Conservation (phyloP, 176 grass and related monocot species). For the Thinopyrum elongatum region DNA sequence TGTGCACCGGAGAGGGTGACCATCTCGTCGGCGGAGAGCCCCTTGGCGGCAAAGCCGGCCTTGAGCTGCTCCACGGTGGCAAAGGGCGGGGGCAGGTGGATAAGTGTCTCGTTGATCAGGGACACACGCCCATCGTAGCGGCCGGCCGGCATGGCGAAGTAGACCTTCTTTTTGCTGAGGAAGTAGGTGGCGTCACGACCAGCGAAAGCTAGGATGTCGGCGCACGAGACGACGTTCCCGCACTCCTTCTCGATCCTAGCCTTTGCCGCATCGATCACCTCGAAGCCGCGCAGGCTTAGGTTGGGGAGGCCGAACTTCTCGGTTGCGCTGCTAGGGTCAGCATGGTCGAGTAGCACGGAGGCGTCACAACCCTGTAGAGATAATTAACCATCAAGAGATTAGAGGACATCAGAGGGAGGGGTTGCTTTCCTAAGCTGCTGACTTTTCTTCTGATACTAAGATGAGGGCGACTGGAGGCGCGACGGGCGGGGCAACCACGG, state of each 20-base stretch:
- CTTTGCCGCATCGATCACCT: constrained; percentile 43
- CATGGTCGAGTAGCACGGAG: constrained; percentile 44
- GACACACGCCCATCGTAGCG: constrained; percentile 42
- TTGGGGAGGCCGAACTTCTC: constrained; percentile 35
- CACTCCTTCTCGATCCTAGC: not conserved
- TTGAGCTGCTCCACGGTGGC: not conserved
- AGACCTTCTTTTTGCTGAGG: constrained; percentile 23
- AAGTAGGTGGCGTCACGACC: constrained; percentile 34
- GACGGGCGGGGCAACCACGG: too few relatives aligned
- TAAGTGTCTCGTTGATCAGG: not conserved
- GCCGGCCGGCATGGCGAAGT: constrained; percentile 35
- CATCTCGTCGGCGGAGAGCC: not conserved
- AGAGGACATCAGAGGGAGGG: too few relatives aligned
- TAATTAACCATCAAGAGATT: not conserved
- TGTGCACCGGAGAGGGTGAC: constrained; percentile 24
- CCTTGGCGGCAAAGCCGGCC: constrained; percentile 28
- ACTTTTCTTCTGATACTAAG: too few relatives aligned
- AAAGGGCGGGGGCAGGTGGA: constrained; percentile 28
- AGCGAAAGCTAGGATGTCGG: constrained; percentile 49
- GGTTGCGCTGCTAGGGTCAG: not conserved
- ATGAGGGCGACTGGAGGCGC: too few relatives aligned
- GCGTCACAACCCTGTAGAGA: constrained; percentile 42
- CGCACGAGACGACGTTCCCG: constrained; percentile 22
- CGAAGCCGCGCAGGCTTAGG: constrained; percentile 30
- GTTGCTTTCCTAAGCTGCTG: too few relatives aligned